Base-by-base conservation (phyloP, 2,329 filamentous ascomycete species). In the Trichophyton rubrum region DNA sequence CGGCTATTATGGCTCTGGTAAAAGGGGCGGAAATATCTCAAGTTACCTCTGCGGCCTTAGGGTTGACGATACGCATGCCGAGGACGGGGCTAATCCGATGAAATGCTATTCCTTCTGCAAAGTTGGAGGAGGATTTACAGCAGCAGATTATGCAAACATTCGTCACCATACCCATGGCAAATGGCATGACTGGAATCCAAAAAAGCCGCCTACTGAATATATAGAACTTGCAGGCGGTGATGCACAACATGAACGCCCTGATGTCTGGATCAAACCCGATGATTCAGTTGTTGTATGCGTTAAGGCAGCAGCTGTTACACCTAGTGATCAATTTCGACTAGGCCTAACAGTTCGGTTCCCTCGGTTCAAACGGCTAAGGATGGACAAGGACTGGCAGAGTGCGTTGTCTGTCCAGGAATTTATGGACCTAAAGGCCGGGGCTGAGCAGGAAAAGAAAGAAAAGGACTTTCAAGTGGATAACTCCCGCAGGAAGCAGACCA, bases 61-160 rank as follows among this genome's bases (percentile, higher is more conserved):
- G 30, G 85, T 87, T 0, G 85, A 90, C 58, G 82, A 87, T 65
- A 82, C 85, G 63, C 81, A 88, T 35, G 80, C 87, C 38, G 76
- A 79, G 40, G 73, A 74, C 24, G 77, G 75, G 9, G 67, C 72
- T 11, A 81, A 85, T 63, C 81, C 84, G 0, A 86, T 89, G 73
- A 90, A 89, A 71, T 95, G 85, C 69, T 88, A 85, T 67, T 96
- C 90, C n/a, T 96, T 99, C 75, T 95, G 91, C 80, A 96, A 93
- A 72, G 93, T 99, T 15, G 93, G 93, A n/a, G 93, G 93, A 59
- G 93, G 93, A 0, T 91, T 97, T 71, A 85, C 83, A 13, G 86
- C 84, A 0, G 84, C 88, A 59, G 93, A 99, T 68, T 97, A 96
- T 70, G 85, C 87, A 0, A 84, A 87, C 61, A 86, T 99, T 53